phyloP scores from a whole-genome alignment of 1,284 basidiomycete genomes.

The Fomes fomentarius region DNA sequence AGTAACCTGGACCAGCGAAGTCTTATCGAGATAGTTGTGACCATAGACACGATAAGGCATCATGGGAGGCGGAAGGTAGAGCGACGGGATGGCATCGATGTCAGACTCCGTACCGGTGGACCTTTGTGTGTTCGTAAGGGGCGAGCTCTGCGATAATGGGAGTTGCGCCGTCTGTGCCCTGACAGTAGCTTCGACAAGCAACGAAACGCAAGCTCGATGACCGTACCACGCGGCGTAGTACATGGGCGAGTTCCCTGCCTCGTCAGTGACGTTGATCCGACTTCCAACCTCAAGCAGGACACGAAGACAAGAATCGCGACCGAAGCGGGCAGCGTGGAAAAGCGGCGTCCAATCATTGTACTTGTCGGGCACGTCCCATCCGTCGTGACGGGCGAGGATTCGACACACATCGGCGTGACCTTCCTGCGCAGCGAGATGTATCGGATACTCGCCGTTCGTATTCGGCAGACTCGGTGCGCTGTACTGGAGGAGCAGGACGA shows the following conservation, averaged over 20 bases:
- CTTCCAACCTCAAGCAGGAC: conserved; percentile 83
- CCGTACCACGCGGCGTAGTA: conserved; percentile 99
- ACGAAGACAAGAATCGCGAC: conserved; percentile 77
- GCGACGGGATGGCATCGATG: conserved; percentile 90
- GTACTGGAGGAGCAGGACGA: conserved; percentile 74
- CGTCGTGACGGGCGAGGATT: conserved; percentile 75
- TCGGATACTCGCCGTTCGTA: conserved; percentile 94
- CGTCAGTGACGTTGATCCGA: conserved; percentile 78
- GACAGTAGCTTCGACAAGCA: conserved; percentile 62
- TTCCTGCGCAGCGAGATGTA: conserved; percentile 97
- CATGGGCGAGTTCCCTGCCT: conserved; percentile 83
- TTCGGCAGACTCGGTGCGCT: conserved; percentile 85
- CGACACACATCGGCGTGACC: conserved; percentile 87
- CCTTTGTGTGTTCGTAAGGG: conserved; percentile 34
- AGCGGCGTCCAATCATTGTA: conserved; percentile 98
- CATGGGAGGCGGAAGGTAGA: conserved; percentile 96
- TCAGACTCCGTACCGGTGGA: conserved; percentile 62
- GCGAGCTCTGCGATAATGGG: conserved; percentile 30
- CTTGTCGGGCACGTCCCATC: conserved; percentile 92
- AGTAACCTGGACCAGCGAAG: conserved; percentile 85
- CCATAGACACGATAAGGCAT: conserved; percentile 95
- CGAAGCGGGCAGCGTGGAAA: conserved; percentile 93
- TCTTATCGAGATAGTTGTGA: conserved; percentile 90
- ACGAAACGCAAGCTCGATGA: conserved; percentile 77
- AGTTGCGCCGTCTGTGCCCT: conserved; percentile 23